phyloP scores from a whole-genome alignment of 352 stramenopile species.

The Poterioochromonas sp. region DNA sequence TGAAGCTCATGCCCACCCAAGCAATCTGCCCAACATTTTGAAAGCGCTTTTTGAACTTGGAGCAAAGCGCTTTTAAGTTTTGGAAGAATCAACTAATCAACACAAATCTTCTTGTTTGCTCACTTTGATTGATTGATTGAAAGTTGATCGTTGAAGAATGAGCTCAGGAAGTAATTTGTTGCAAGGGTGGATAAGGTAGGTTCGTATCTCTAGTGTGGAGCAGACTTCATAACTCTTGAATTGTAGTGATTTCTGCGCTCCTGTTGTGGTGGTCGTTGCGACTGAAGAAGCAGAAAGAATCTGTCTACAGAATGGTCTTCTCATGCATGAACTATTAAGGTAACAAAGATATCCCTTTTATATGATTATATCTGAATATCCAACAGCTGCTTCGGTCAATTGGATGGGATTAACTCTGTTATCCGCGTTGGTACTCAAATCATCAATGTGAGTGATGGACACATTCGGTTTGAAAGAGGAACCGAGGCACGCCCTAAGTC shows the following conservation, averaged over 20 bases:
- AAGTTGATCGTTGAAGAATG: too few relatives aligned
- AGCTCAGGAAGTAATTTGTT: too few relatives aligned
- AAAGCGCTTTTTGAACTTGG: too few relatives aligned
- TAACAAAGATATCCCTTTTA: background rate
- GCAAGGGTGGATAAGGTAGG: too few relatives aligned
- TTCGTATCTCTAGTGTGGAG: too few relatives aligned
- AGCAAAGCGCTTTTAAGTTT: too few relatives aligned
- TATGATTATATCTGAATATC: background rate
- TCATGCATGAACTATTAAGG: slow-evolving; percentile 24
- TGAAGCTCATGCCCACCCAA: too few relatives aligned
- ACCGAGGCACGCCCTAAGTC: background rate
- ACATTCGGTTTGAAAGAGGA: slow-evolving; percentile 24
- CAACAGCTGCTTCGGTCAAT: slow-evolving; percentile 21
- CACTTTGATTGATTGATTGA: too few relatives aligned
- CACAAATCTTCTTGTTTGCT: too few relatives aligned
- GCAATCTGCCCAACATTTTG: too few relatives aligned
- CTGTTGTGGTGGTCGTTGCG: background rate
- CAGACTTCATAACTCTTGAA: too few relatives aligned
- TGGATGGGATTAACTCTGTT: slow-evolving; percentile 2
- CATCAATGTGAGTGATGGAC: background rate
- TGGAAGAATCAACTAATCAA: too few relatives aligned
- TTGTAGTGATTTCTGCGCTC: slow-evolving; percentile 11
- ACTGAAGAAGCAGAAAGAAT: slow-evolving; percentile 15
- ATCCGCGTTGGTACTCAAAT: background rate
- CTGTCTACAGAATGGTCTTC: slow-evolving; percentile 26